Evolutionary conservation across 306 rosid species (phyloP).

Genomic region (Canavalia gladiata): DNA sequence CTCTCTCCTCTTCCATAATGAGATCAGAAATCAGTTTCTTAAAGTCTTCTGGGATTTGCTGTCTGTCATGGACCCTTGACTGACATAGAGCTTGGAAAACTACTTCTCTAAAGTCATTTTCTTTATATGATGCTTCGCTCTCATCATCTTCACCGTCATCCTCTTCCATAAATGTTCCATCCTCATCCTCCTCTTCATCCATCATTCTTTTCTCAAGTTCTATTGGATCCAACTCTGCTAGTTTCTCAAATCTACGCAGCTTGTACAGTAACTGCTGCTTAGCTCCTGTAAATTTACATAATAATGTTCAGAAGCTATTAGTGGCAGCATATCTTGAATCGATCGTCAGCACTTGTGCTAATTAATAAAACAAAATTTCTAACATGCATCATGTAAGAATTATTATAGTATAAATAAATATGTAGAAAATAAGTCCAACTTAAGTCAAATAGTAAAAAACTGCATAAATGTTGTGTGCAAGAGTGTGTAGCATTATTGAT

Average conservation of each 20-base stretch:
- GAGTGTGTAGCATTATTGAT: constrained; percentile 15
- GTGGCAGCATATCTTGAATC: constrained; percentile 30
- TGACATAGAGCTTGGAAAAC: constrained; percentile 51
- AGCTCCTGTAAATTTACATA: constrained; percentile 62
- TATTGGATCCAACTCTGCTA: constrained; percentile 84
- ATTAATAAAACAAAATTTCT: background rate
- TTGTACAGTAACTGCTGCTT: constrained; percentile 80
- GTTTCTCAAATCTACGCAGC: constrained; percentile 88
- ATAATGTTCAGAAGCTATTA: constrained; percentile 9
- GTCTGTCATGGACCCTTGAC: constrained; percentile 46
- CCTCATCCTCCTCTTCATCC: constrained; percentile 57
- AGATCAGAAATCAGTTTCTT: constrained; percentile 75
- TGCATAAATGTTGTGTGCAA: background rate
- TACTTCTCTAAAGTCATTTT: constrained; percentile 42
- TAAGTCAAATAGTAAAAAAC: background rate
- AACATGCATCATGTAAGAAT: background rate
- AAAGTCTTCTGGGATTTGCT: constrained; percentile 57
- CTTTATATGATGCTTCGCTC: constrained; percentile 42
- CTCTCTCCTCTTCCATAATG: constrained; percentile 70
- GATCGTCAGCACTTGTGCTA: background rate
- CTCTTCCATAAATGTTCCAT: constrained; percentile 47
- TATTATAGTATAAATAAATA: background rate
- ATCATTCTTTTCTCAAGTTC: constrained; percentile 87
- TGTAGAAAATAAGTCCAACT: background rate
- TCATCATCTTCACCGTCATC: constrained; percentile 47